Evolutionary conservation across 176 grass and related monocot genomes (phyloP).

Genomic region (Saccharum officinarum): DNA sequence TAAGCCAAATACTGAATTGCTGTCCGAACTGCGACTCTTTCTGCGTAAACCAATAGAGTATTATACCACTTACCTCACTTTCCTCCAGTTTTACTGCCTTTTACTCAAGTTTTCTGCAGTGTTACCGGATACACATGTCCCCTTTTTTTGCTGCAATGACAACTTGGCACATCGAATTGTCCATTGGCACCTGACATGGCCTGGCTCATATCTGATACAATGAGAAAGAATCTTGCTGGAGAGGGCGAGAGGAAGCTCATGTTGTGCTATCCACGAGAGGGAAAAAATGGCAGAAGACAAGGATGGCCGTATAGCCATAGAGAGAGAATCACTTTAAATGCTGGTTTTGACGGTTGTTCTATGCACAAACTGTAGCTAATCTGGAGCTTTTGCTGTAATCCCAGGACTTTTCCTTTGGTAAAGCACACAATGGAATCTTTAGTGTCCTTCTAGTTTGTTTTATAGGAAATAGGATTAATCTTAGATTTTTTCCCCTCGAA

Average conservation of each 20-base stretch:
- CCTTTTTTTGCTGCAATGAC: neutral
- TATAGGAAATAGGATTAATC: neutral
- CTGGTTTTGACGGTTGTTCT: neutral
- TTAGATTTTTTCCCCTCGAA: neutral
- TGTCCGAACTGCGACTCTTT: conserved; percentile 45
- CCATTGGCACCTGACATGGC: neutral
- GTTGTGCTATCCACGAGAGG: neutral
- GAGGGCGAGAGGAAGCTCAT: neutral
- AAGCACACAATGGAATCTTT: neutral
- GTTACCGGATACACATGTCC: neutral
- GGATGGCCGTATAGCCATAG: neutral
- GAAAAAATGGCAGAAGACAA: neutral
- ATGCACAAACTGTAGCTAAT: neutral
- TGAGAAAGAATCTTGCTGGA: neutral
- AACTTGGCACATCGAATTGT: neutral
- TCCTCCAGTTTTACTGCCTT: conserved; percentile 4
- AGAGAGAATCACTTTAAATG: neutral
- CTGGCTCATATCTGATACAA: neutral
- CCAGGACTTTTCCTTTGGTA: neutral
- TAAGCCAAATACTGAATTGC: conserved; percentile 46
- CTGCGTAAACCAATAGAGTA: conserved; percentile 49
- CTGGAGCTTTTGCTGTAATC: neutral
- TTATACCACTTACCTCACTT: neutral
- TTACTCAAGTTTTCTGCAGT: neutral
- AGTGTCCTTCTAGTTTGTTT: neutral